Evolutionary conservation across 805 yeast genomes (phyloP), one percentile per base, ranked within the genome.

Genomic region (Candida manassasensis): DNA sequence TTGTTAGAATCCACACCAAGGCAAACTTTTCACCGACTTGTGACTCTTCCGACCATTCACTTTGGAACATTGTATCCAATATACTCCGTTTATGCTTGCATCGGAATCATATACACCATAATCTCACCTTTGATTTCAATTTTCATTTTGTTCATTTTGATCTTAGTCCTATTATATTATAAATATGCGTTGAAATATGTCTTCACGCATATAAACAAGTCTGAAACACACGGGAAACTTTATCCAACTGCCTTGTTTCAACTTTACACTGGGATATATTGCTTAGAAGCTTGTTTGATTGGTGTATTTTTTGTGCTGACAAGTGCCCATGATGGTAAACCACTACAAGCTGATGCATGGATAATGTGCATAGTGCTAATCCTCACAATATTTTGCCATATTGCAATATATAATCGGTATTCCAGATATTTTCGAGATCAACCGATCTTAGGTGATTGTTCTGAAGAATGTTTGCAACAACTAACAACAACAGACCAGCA

Each of bases 51-150:
- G 2, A 48, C 49, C n/a, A 63, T 78, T 14, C 65, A 71, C 40
- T 87, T 94, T 94, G 96, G 96, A 0, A 69, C 87, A 0, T 56
- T 75, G 0, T 89, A 81, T 50, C 86, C 97, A 0, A 71, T 79
- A 0, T 81, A 81, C 43, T 78, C 96, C 0, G 81, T 85, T 2
- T 68, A 84, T 47, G 89, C 81, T 0, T 77, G 86, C 5, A 84
- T 88, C 39, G 87, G 90, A 0, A 58, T 88, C 22, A 80, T 85
- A 1, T 88, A 86, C 50, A 75, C 87, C 4, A 73, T 87, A 4
- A 75, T 89, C 6, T 79, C 95, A 0, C 97, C 97, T 0, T 44
- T 85, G 36, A 83, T 88, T 9, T 64, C 84, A 7, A 57, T 84
- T 0, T 77, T 83, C 45, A 49, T 84, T 14, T 69, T 85, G 1